phyloP scores from a whole-genome alignment of 169 alveolate species.

The Eimeria sp. region DNA sequence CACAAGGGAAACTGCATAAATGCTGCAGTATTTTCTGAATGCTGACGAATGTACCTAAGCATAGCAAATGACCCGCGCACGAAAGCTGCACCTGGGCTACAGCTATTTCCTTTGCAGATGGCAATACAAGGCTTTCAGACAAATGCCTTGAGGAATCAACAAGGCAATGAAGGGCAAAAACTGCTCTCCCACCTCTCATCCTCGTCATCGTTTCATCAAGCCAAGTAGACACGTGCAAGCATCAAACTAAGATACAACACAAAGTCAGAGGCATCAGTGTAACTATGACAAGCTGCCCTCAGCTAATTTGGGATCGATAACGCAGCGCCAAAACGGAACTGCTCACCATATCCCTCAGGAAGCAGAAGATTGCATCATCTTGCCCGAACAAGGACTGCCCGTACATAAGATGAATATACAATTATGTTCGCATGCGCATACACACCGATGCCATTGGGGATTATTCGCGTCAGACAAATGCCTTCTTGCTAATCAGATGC shows the following conservation, averaged over 20 bases:
- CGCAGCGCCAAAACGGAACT: constrained; percentile 48
- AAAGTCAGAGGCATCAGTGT: constrained; percentile 32
- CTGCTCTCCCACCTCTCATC: constrained; percentile 14
- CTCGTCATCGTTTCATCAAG: constrained; percentile 60
- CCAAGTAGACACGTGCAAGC: background rate
- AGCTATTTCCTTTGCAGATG: background rate
- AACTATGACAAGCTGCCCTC: constrained; percentile 68
- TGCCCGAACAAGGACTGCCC: background rate
- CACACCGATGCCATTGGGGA: no score
- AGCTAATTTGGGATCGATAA: background rate
- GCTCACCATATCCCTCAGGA: background rate
- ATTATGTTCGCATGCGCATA: background rate
- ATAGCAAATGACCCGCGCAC: no score
- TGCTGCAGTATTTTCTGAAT: no score
- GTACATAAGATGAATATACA: background rate
- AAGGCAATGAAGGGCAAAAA: background rate
- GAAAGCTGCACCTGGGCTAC: no score
- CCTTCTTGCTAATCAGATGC: background rate
- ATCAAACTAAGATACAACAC: background rate
- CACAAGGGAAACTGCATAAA: no score
- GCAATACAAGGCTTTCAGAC: background rate
- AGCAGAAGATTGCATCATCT: constrained; percentile 5
- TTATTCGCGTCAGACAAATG: constrained; percentile 16
- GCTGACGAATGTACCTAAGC: no score
- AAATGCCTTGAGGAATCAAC: constrained; percentile 44